These are phyloP conservation scores for Bryoglossum gracile DNA, from an alignment of 495 filamentous ascomycete genomes.

Conservation along the genomic window DNA sequence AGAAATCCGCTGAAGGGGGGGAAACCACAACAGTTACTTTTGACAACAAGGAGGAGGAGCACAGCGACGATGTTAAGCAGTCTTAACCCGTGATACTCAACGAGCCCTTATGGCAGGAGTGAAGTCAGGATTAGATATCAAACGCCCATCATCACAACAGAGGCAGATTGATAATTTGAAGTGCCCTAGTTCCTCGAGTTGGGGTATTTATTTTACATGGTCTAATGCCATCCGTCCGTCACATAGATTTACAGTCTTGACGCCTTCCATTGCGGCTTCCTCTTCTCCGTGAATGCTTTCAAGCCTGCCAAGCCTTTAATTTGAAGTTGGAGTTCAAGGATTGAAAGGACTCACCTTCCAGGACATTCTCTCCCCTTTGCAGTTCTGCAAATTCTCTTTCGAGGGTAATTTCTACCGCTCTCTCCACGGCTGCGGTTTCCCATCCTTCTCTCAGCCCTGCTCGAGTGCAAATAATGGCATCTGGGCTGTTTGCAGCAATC, in stretches of 20 bases:
- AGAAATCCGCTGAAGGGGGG: background rate
- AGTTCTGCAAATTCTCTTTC: conserved; percentile 19
- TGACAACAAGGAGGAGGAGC: background rate
- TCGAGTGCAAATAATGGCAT: conserved; percentile 58
- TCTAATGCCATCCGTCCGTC: background rate
- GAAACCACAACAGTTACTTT: background rate
- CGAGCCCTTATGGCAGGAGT: background rate
- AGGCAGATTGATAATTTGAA: background rate
- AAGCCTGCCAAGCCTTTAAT: conserved; percentile 18
- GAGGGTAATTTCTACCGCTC: conserved; percentile 37
- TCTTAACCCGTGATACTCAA: background rate
- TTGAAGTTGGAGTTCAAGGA: background rate
- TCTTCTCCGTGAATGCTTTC: conserved; percentile 34
- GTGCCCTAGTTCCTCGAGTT: background rate
- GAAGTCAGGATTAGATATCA: conserved; percentile 1
- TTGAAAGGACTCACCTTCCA: conserved; percentile 20
- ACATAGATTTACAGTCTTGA: conserved; percentile 1
- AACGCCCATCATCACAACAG: background rate
- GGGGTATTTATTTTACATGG: background rate
- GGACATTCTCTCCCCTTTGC: conserved; percentile 32
- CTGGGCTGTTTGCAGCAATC: conserved; percentile 58
- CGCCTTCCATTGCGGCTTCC: conserved; percentile 31
- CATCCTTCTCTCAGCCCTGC: conserved; percentile 57
- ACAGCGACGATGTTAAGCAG: conserved; percentile 1
- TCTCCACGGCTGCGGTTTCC: conserved; percentile 57